These are phyloP conservation scores for Trichoderma gamsii DNA, from an alignment of 495 filamentous ascomycete genomes.

Conservation along the genomic window DNA sequence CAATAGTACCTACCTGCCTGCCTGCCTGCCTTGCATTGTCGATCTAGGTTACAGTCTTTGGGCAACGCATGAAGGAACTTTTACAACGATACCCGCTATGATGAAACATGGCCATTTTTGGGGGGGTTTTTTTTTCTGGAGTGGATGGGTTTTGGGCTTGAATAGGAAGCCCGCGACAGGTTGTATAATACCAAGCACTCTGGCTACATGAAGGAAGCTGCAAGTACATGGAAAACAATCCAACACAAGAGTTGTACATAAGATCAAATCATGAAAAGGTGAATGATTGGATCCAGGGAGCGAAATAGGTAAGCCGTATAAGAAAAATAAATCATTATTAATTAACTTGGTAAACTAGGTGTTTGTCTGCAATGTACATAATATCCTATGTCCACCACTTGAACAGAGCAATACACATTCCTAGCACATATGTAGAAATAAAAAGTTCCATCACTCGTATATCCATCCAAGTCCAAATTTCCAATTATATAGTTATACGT, in stretches of 20 bases:
- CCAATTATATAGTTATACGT: background rate
- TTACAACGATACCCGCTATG: constrained; percentile 7
- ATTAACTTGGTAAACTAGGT: background rate
- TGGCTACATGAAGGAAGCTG: background rate
- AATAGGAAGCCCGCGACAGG: background rate
- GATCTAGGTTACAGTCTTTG: background rate
- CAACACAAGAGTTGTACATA: too few species aligned
- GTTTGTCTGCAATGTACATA: background rate
- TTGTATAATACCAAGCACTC: background rate
- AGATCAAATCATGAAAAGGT: background rate
- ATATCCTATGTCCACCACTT: background rate
- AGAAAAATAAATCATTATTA: background rate
- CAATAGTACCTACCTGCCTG: background rate
- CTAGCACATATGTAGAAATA: background rate
- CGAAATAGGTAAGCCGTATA: background rate
- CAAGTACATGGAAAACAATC: background rate
- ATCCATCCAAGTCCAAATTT: background rate
- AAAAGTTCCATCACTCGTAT: background rate
- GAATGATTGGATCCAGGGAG: background rate
- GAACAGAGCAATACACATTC: background rate
- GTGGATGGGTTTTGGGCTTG: background rate
- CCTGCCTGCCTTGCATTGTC: background rate
- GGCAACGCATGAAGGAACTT: background rate
- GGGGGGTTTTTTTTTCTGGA: background rate
- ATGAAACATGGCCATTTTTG: background rate